Evolutionary conservation across 2,329 filamentous ascomycete species (phyloP).

Genomic region (Aspergillus spinulosporus): DNA sequence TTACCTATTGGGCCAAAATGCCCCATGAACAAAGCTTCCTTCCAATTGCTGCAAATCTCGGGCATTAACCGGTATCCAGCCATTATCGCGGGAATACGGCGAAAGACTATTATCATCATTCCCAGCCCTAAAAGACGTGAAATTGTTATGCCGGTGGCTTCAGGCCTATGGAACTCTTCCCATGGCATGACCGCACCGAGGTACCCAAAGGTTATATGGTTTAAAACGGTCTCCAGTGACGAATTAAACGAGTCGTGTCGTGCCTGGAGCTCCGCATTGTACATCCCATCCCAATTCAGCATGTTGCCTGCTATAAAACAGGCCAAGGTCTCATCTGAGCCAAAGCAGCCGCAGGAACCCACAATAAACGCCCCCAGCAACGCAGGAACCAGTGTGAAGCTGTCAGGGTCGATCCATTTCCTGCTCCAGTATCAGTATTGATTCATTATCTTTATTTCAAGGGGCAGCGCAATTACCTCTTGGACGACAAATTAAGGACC

Average conservation of each 20-base stretch:
- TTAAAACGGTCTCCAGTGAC: constrained; percentile 59
- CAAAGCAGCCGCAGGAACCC: constrained; percentile 59
- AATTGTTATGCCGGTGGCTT: constrained; percentile 55
- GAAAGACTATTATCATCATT: constrained; percentile 55
- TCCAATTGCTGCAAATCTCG: constrained; percentile 52
- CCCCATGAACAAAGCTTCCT: constrained; percentile 62
- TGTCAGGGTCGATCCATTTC: constrained; percentile 58
- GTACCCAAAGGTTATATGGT: constrained; percentile 63
- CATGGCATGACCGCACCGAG: constrained; percentile 59
- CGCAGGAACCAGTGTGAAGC: constrained; percentile 55
- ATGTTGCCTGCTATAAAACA: constrained; percentile 62
- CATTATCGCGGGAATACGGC: constrained; percentile 59
- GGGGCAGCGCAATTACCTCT: constrained; percentile 23
- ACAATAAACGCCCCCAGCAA: constrained; percentile 59
- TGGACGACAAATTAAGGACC: constrained; percentile 45
- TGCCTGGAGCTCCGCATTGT: constrained; percentile 55
- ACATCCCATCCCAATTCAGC: constrained; percentile 64
- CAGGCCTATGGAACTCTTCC: constrained; percentile 55
- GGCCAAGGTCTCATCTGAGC: constrained; percentile 61
- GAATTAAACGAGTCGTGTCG: constrained; percentile 64
- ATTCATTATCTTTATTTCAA: too few species aligned
- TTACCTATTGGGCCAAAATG: constrained; percentile 52
- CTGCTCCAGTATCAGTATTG: constrained; percentile 26
- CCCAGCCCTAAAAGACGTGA: constrained; percentile 54
- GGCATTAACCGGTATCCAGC: constrained; percentile 59